phyloP scores from a whole-genome alignment of 257 asterid species.

The Forsythia suspensa region DNA sequence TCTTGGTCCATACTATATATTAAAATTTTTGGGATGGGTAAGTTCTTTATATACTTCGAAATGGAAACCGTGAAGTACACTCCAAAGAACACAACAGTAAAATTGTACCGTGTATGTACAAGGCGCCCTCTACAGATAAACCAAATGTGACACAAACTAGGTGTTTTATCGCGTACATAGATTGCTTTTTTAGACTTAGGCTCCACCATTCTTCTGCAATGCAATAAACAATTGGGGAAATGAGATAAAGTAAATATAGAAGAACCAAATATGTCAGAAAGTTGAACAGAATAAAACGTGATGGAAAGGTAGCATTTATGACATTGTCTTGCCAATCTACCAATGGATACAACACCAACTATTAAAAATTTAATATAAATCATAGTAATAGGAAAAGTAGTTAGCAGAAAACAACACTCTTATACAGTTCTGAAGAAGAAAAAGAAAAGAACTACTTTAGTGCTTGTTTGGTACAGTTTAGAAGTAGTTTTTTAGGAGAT shows the following conservation, averaged over 20 bases:
- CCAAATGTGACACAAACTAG: constrained; percentile 76
- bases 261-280: background rate
- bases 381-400: background rate
- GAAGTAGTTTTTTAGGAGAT: no score
- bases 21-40: background rate
- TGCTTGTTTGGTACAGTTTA: no score
- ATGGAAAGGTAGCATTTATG: background rate
- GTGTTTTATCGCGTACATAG: constrained; percentile 67
- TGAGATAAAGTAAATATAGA: background rate
- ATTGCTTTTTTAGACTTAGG: constrained; percentile 85
- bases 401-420: background rate
- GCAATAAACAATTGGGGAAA: background rate
- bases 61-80: background rate
- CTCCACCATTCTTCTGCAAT: constrained; percentile 75
- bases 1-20: constrained; percentile 3
- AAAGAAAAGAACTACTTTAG: background rate
- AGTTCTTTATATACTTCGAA: background rate
- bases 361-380: background rate
- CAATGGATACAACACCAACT: background rate
- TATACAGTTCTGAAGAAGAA: background rate
- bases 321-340: constrained; percentile 5
- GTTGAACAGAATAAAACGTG: background rate
- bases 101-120: constrained; percentile 61
- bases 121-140: constrained; percentile 82
- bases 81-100: background rate